A percentile compares a stretch with the other conserved stretches of the same genome.
phyloP scores from a whole-genome alignment of 169 alveolate species.

The Besnoitia besnoiti region DNA sequence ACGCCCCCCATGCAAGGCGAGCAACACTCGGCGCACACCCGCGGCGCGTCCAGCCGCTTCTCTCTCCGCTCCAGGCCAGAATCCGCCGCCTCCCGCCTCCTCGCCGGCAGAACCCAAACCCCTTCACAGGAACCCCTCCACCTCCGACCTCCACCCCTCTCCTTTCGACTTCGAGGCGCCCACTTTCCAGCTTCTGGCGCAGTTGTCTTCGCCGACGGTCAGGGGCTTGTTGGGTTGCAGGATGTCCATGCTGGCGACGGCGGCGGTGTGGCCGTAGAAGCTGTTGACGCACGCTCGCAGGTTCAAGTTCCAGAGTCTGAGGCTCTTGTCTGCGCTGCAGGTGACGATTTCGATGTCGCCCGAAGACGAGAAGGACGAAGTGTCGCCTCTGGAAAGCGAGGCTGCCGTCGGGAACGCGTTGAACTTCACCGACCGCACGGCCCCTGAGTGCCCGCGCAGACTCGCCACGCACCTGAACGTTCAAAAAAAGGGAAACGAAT shows the following conservation, averaged over 20 bases:
- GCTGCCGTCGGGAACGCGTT: conserved; percentile 22
- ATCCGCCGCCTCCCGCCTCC: too few relatives aligned
- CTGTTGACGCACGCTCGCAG: conserved; percentile 71
- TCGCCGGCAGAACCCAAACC: too few relatives aligned
- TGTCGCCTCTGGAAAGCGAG: not conserved
- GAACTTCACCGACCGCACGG: conserved; percentile 65
- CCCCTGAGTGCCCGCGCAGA: conserved; percentile 72
- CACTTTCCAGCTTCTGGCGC: conserved; percentile 73
- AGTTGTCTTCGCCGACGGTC: conserved; percentile 69
- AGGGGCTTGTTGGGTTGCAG: conserved; percentile 70
- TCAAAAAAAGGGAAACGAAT: not conserved
- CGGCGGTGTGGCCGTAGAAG: conserved; percentile 71
- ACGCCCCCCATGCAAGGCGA: not conserved
- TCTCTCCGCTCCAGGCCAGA: not conserved
- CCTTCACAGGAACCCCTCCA: too few relatives aligned
- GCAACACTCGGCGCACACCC: not conserved
- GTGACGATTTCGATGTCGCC: conserved; percentile 64
- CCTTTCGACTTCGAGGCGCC: too few relatives aligned
- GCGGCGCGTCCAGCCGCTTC: too few relatives aligned
- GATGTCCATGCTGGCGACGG: conserved; percentile 66
- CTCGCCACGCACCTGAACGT: conserved; percentile 40
- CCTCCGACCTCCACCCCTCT: too few relatives aligned
- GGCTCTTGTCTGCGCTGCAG: conserved; percentile 71
- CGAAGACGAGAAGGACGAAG: conserved; percentile 44
- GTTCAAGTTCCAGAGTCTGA: conserved; percentile 71